A percentile compares a stretch with the other conserved stretches of the same genome.
phyloP scores from a whole-genome alignment of 192 early-diverging fungal genomes.

The Backusella australiensis region DNA sequence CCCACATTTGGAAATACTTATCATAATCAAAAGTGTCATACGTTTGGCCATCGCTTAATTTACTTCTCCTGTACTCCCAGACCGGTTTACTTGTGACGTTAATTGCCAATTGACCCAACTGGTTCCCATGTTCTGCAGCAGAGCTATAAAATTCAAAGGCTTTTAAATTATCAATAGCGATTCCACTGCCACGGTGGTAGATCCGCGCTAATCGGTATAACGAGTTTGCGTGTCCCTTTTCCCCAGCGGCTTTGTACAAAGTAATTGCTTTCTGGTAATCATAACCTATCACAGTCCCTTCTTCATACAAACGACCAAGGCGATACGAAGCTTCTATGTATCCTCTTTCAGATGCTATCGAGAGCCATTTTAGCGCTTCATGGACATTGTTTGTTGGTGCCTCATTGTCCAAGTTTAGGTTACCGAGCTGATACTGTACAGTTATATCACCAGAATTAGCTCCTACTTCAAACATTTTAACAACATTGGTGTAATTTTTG shows the following conservation, averaged over 20 bases:
- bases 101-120: not conserved
- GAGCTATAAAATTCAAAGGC: not conserved
- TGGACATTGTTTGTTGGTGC: not conserved
- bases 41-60: not conserved
- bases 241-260: not conserved
- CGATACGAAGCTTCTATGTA: not conserved
- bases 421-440: not conserved
- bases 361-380: constrained; percentile 3
- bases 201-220: not conserved
- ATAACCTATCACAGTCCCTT: not conserved
- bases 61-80: not conserved
- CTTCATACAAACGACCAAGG: not conserved
- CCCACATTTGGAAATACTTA: not conserved
- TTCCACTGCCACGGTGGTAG: not conserved
- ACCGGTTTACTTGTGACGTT: not conserved
- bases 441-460: not conserved
- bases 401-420: not conserved
- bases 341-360: not conserved
- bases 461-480: not conserved
- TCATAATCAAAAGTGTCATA: not conserved
- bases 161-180: not conserved
- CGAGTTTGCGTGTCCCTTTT: not conserved
- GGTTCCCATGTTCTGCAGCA: not conserved
- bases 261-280: not conserved
- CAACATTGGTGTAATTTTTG: not conserved